Base-by-base conservation (phyloP, 2,329 filamentous ascomycete genomes). In the Clarireedia paspali region DNA sequence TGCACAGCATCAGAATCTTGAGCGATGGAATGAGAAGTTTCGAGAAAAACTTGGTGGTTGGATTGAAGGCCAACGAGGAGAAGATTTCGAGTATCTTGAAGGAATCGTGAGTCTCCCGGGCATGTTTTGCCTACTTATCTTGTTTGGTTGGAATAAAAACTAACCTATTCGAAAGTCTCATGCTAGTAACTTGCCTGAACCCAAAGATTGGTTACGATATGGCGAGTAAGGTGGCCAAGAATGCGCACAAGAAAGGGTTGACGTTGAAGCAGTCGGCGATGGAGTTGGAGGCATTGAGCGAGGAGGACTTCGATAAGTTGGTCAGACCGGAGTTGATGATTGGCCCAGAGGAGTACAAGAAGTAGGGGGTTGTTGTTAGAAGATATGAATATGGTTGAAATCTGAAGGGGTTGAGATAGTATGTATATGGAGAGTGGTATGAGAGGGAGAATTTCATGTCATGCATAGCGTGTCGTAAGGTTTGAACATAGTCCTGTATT, bases 101-200 rank as follows among this genome's bases (percentile, higher is more conserved):
- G 76, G 91, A 99, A 77, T 94, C 88, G 89, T 92, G 80, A 80
- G 82, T 71, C 52, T 53, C 20, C 26, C 36, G 17, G 4, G 3
- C 30, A 14, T 34, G 4, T 34, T 12, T 34, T 12, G 10, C 9
- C 30, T 12, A 12, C 30, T 34, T 3, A 34, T 34, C 7, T 34
- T 34, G 30, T 12, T 34, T 34, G 10, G 10, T 12, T 34, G 30
- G 5, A 34, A 9, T 5, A 12, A 2, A 12, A 34, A 34, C 30
- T 34, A 34, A 34, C 30, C 30, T 34, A 12, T 3, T 46, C 36
- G 50, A 48, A 64, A 95, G 90, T 70, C 81, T 99, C 67, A 99
- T 99, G 94, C 82, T 97, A 63, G 94, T 97, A 38, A 99, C 94
- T 63, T 96, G 92, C 80, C 80, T 97, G 61, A 96, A 96, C 81